These are phyloP conservation scores for Torulaspora microellipsoides DNA, from an alignment of 805 yeast species.

Conservation along the genomic window DNA sequence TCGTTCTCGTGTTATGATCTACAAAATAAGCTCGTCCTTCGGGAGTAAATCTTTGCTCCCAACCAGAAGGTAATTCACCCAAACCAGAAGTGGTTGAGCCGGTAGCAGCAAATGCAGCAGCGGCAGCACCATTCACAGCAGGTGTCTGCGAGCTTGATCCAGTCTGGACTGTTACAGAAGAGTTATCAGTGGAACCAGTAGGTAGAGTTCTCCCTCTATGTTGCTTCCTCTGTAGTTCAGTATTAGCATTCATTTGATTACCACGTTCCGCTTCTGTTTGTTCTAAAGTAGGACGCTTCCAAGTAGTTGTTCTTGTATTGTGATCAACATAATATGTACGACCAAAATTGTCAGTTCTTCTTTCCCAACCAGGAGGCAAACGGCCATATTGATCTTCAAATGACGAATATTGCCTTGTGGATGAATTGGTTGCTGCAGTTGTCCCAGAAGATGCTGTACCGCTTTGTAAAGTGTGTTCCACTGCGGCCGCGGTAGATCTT, in stretches of 20 bases:
- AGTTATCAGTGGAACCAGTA: conserved; percentile 40
- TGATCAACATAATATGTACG: conserved; percentile 98
- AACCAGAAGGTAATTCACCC: conserved; percentile 96
- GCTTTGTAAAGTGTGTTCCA: conserved; percentile 30
- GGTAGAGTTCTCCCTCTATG: conserved; percentile 90
- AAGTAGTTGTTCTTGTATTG: conserved; percentile 95
- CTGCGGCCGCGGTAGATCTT: conserved; percentile 28
- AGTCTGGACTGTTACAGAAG: conserved; percentile 40
- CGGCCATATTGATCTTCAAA: conserved; percentile 97
- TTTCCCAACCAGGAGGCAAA: conserved; percentile 98
- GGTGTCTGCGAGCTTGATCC: conserved; percentile 45
- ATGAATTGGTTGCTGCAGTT: conserved; percentile 13
- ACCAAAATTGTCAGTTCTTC: conserved; percentile 95
- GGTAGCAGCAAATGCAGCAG: conserved; percentile 61
- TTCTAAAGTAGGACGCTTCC: conserved; percentile 91
- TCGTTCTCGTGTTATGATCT: conserved; percentile 98
- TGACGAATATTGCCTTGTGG: conserved; percentile 69
- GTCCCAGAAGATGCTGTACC: conserved; percentile 21
- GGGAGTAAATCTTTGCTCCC: conserved; percentile 98
- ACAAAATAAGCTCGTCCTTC: conserved; percentile 98
- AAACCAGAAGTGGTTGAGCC: conserved; percentile 91
- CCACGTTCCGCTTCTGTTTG: conserved; percentile 66
- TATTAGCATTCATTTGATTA: conserved; percentile 56
- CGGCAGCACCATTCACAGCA: conserved; percentile 49
- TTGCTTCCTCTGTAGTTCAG: conserved; percentile 86